Evolutionary conservation across 306 rosid genomes (phyloP).

Genomic region (Pueraria montana): DNA sequence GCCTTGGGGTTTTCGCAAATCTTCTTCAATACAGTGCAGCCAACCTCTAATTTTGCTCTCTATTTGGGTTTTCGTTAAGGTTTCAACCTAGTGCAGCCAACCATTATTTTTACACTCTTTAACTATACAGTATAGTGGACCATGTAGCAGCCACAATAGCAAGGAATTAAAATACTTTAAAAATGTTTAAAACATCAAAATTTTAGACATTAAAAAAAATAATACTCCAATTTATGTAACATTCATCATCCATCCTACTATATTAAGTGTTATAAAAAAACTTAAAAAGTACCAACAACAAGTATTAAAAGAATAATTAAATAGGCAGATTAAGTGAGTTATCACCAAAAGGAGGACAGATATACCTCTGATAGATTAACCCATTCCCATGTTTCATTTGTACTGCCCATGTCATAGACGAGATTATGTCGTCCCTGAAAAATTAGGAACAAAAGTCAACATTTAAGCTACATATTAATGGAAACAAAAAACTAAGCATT

Average conservation of each 20-base stretch:
- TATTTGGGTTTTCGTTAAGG: not conserved
- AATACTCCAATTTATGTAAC: not conserved
- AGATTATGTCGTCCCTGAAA: conserved; percentile 88
- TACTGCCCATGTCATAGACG: conserved; percentile 81
- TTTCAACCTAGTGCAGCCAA: not conserved
- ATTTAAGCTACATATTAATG: conserved; percentile 33
- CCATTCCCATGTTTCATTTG: conserved; percentile 94
- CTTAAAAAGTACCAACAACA: not conserved
- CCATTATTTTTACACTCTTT: not conserved
- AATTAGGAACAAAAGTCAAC: conserved; percentile 28
- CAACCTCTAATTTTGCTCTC: not conserved
- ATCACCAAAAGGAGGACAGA: conserved; percentile 17
- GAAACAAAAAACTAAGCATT: conserved; percentile 36
- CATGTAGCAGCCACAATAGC: not conserved
- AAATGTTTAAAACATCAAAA: not conserved
- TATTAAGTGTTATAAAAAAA: not conserved
- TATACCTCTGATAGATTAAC: conserved; percentile 93
- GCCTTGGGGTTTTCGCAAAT: not conserved
- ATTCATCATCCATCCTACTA: not conserved
- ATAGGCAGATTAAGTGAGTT: not conserved
- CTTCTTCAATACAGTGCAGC: not conserved
- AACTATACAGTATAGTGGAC: not conserved
- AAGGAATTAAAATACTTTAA: not conserved
- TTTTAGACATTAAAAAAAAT: not conserved
- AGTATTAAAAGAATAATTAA: not conserved